phyloP scores from a whole-genome alignment of 208 protist species.

The Acanthamoeba culbertsoni region DNA sequence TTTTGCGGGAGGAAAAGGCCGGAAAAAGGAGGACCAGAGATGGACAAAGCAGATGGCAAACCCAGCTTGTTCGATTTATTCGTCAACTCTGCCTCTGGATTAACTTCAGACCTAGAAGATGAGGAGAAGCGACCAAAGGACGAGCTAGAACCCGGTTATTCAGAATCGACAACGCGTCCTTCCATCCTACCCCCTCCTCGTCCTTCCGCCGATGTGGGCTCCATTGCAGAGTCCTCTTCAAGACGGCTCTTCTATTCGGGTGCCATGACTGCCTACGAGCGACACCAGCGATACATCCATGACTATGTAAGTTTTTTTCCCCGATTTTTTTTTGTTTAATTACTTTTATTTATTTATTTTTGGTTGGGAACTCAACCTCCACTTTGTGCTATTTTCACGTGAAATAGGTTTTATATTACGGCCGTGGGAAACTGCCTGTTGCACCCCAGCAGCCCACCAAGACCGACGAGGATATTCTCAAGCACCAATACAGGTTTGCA shows the following conservation, averaged over 20 bases:
- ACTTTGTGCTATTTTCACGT: background rate
- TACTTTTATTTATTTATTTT: background rate
- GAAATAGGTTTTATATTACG: background rate
- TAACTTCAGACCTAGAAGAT: conserved; percentile 28
- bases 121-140: background rate
- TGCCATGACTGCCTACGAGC: background rate
- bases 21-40: no score
- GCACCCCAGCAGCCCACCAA: background rate
- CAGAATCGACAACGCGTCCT: background rate
- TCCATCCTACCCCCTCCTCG: background rate
- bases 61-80: conserved; percentile 50
- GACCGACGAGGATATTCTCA: conserved; percentile 49
- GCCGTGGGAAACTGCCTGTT: background rate
- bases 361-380: background rate
- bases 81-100: background rate
- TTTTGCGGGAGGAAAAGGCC: no score
- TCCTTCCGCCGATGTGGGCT: background rate
- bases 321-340: background rate
- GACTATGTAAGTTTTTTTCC: no score
- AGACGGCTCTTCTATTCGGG: background rate
- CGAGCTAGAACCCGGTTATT: background rate
- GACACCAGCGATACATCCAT: conserved; percentile 27
- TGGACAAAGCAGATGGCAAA: background rate
- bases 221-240: background rate
- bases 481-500: conserved; percentile 23